A percentile compares a stretch with the other conserved stretches of the same genome.
phyloP scores from a whole-genome alignment of 768 basidiomycete species.

The Termitomyces sp. region DNA sequence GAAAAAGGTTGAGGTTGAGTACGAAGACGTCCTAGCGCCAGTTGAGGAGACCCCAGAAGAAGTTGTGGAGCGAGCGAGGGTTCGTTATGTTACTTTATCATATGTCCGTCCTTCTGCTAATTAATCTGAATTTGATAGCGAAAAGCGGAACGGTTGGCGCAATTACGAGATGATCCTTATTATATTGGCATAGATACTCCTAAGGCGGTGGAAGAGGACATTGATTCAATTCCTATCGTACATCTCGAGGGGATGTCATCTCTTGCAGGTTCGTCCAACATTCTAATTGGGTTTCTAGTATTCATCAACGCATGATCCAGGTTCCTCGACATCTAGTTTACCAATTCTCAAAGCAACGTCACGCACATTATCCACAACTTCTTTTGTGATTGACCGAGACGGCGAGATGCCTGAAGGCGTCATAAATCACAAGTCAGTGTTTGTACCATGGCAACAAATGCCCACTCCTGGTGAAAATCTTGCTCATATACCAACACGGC shows the following conservation, averaged over 20 bases:
- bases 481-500: conserved; percentile 12
- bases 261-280: conserved; percentile 24
- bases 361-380: conserved; percentile 35
- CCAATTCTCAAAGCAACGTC: conserved; percentile 40
- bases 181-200: conserved; percentile 72
- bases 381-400: conserved; percentile 64
- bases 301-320: conserved; percentile 15
- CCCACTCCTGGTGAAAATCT: conserved; percentile 10
- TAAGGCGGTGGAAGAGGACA: conserved; percentile 42
- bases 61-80: conserved; percentile 55
- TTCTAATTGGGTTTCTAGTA: background rate
- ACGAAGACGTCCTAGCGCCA: conserved; percentile 32
- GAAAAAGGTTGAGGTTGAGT: conserved; percentile 19
- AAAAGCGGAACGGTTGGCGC: conserved; percentile 70
- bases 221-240: conserved; percentile 93
- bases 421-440: conserved; percentile 18
- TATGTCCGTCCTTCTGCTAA: background rate
- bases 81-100: conserved; percentile 26
- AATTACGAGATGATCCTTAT: conserved; percentile 84
- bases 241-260: conserved; percentile 69
- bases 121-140: conserved; percentile 37
- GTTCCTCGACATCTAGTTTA: conserved; percentile 27
- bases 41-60: conserved; percentile 56
- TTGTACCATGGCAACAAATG: conserved; percentile 20
- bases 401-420: conserved; percentile 85